phyloP scores from a whole-genome alignment of 257 asterid species.

The Solanum habrochaites region DNA sequence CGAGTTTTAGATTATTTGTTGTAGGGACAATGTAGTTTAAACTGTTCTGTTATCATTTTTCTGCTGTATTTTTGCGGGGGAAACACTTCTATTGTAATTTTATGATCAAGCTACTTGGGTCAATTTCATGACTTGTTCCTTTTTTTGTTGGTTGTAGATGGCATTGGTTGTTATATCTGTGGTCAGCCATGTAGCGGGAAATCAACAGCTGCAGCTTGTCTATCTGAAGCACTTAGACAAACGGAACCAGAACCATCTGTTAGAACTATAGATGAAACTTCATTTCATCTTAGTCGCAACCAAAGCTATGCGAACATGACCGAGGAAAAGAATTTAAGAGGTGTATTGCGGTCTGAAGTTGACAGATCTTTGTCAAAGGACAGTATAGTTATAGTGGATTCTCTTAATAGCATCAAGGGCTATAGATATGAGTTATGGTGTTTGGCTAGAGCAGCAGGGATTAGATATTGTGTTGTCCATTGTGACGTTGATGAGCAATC shows the following conservation, averaged over 20 bases:
- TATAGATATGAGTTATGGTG: constrained; percentile 98
- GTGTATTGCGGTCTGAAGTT: constrained; percentile 89
- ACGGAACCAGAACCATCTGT: constrained; percentile 55
- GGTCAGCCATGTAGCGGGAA: constrained; percentile 98
- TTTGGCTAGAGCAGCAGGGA: constrained; percentile 92
- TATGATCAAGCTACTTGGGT: neutral
- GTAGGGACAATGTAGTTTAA: neutral
- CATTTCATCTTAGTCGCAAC: constrained; percentile 82
- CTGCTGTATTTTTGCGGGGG: neutral
- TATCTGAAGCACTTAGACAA: constrained; percentile 72
- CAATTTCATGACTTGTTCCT: neutral
- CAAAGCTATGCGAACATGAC: constrained; percentile 76
- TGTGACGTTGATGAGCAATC: constrained; percentile 50
- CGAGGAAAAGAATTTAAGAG: constrained; percentile 85
- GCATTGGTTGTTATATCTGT: constrained; percentile 92
- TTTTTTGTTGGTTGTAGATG: constrained; percentile 32
- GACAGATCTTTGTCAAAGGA: constrained; percentile 82
- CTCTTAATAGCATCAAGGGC: constrained; percentile 92
- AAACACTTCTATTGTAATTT: neutral
- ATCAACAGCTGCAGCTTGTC: constrained; percentile 65
- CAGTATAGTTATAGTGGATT: constrained; percentile 69
- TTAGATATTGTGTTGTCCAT: constrained; percentile 74
- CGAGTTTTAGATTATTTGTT: neutral
- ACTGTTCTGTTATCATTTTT: neutral
- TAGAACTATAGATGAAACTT: constrained; percentile 58